Conservation (phyloP, 441 rosid species). For the Euphorbia celastroides region DNA sequence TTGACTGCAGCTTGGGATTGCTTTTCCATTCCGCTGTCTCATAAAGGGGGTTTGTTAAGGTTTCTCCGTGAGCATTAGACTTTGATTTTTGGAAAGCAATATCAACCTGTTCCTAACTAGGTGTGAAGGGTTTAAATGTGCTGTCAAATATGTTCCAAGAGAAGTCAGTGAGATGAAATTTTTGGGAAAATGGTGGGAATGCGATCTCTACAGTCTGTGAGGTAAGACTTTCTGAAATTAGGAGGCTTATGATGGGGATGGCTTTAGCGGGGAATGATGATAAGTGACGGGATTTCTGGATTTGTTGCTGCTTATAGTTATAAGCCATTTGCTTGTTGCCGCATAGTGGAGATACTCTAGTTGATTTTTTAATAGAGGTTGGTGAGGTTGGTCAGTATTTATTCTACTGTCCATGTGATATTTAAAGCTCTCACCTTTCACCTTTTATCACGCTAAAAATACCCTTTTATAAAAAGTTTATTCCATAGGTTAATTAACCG, state of each 20-base stretch:
- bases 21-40: not conserved
- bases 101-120: no score
- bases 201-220: no score
- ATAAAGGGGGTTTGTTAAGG: no score
- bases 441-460: not conserved
- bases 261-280: slow-evolving; percentile 10
- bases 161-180: no score
- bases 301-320: not conserved
- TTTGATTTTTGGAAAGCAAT: no score
- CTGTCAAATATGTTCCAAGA: no score
- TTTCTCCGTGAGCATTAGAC: no score
- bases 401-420: slow-evolving; percentile 4
- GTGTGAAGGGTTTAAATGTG: no score
- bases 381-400: slow-evolving; percentile 20
- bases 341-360: not conserved
- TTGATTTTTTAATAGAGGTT: slow-evolving; percentile 17
- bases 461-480: not conserved
- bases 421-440: slow-evolving; percentile 19
- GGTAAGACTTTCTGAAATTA: no score
- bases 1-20: not conserved
- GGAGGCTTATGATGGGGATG: not conserved
- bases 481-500: not conserved
- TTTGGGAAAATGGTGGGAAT: no score
- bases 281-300: slow-evolving; percentile 9
- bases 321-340: not conserved